Evolutionary conservation across 2,329 filamentous ascomycete genomes (phyloP).

Genomic region (Trichophyton benhamiae): DNA sequence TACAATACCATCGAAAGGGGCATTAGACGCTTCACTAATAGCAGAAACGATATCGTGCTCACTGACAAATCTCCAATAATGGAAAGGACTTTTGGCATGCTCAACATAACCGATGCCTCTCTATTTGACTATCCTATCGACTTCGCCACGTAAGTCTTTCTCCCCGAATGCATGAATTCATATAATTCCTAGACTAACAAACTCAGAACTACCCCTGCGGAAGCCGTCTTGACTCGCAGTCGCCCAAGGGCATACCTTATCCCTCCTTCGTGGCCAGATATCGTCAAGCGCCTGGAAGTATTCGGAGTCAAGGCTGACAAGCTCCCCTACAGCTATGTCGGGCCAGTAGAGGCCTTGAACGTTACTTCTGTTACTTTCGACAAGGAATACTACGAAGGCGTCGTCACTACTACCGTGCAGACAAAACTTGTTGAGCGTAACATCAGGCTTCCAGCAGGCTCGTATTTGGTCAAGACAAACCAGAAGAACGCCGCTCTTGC

Average conservation of each 20-base stretch:
- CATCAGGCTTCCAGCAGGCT: constrained; percentile 2
- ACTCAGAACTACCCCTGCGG: background rate
- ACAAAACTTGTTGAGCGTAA: background rate
- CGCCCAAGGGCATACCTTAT: constrained; percentile 6
- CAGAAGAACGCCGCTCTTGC: constrained; percentile 8
- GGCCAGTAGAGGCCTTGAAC: constrained; percentile 5
- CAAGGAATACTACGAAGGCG: constrained; percentile 4
- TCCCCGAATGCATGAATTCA: too few species aligned
- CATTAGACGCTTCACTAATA: constrained; percentile 3
- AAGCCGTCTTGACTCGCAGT: constrained; percentile 3
- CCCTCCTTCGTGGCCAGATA: background rate
- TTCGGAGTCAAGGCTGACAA: constrained; percentile 2
- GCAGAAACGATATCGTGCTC: constrained; percentile 5
- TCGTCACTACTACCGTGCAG: background rate
- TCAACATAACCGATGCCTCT: background rate
- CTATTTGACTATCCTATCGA: background rate
- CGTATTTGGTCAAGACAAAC: background rate
- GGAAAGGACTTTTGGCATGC: constrained; percentile 1
- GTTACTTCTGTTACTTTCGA: constrained; percentile 2
- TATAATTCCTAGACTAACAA: background rate
- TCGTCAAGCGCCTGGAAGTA: constrained; percentile 1
- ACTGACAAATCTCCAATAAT: background rate
- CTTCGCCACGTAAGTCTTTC: constrained; percentile 6
- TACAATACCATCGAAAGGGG: constrained; percentile 5
- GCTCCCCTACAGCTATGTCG: background rate